Evolutionary conservation across 805 yeast species (phyloP).

Genomic region (Starmerella kuoi): DNA sequence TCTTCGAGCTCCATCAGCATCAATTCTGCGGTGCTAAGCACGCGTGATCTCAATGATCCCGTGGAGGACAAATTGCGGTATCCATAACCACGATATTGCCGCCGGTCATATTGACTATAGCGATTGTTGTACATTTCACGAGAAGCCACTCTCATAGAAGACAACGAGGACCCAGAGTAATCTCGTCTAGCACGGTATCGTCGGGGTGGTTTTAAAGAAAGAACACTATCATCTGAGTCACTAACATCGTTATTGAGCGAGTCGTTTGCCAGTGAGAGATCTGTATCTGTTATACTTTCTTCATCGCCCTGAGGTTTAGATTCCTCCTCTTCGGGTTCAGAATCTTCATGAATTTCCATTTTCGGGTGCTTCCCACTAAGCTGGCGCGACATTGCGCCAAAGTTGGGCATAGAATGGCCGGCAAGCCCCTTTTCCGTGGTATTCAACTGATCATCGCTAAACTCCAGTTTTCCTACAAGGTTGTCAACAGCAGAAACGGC

Average conservation of each 20-base stretch:
- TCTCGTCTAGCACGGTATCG: constrained; percentile 3
- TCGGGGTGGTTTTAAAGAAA: constrained; percentile 10
- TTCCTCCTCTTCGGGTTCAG: not conserved
- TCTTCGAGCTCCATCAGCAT: constrained; percentile 26
- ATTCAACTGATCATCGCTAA: constrained; percentile 55
- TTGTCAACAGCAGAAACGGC: constrained; percentile 43
- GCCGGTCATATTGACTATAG: constrained; percentile 6
- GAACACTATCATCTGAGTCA: constrained; percentile 1
- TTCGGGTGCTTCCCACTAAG: constrained; percentile 23
- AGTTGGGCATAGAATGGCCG: constrained; percentile 67
- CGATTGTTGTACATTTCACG: constrained; percentile 10
- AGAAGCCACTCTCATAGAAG: constrained; percentile 3
- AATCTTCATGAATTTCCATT: constrained; percentile 1
- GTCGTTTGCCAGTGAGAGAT: not conserved
- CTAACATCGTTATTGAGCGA: not conserved
- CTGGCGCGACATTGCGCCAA: constrained; percentile 41
- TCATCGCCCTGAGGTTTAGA: not conserved
- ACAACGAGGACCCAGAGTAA: not conserved
- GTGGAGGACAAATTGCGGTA: constrained; percentile 16
- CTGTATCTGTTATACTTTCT: not conserved
- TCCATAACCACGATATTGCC: constrained; percentile 2
- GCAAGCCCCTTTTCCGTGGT: constrained; percentile 50
- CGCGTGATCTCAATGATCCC: constrained; percentile 13
- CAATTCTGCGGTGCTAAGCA: constrained; percentile 26
- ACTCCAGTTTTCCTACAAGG: constrained; percentile 49